A percentile compares a stretch with the other conserved stretches of the same genome.
phyloP scores from a whole-genome alignment of 805 yeast genomes.

The Isabelozyma pseudorhagii region DNA sequence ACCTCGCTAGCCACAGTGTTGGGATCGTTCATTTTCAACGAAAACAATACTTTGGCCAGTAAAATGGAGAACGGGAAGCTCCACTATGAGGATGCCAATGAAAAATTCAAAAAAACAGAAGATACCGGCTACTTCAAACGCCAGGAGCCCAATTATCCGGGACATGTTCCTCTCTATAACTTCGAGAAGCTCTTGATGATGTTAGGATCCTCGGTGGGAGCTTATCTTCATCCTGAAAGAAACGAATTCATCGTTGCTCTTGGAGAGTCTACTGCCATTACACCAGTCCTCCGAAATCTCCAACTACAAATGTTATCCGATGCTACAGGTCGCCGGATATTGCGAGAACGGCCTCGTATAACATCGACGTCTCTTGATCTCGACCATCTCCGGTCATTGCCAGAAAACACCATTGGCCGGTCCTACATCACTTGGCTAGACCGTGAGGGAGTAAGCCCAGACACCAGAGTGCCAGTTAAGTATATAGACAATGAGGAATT shows the following conservation, averaged over 20 bases:
- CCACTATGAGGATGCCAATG: conserved; percentile 35
- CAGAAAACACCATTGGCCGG: conserved; percentile 70
- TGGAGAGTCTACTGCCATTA: conserved; percentile 88
- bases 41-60: conserved; percentile 55
- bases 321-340: conserved; percentile 70
- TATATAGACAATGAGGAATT: conserved; percentile 86
- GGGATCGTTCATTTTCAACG: conserved; percentile 32
- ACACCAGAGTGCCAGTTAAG: conserved; percentile 83
- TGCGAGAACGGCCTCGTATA: conserved; percentile 79
- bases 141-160: conserved; percentile 54
- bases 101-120: conserved; percentile 23
- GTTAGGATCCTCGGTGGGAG: conserved; percentile 71
- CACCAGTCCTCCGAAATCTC: conserved; percentile 58
- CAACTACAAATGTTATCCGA: conserved; percentile 74
- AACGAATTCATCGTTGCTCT: conserved; percentile 74
- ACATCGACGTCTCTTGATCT: conserved; percentile 69
- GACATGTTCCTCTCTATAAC: conserved; percentile 71
- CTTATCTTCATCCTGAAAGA: conserved; percentile 71
- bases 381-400: conserved; percentile 55
- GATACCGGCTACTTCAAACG: conserved; percentile 32
- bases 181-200: conserved; percentile 65
- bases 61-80: conserved; percentile 53
- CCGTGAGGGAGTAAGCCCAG: conserved; percentile 88
- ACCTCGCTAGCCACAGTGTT: conserved; percentile 15
- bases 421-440: conserved; percentile 81